These are phyloP conservation scores for Intubia oerlemansii DNA, from an alignment of 2,329 filamentous ascomycete genomes.

Conservation along the genomic window DNA sequence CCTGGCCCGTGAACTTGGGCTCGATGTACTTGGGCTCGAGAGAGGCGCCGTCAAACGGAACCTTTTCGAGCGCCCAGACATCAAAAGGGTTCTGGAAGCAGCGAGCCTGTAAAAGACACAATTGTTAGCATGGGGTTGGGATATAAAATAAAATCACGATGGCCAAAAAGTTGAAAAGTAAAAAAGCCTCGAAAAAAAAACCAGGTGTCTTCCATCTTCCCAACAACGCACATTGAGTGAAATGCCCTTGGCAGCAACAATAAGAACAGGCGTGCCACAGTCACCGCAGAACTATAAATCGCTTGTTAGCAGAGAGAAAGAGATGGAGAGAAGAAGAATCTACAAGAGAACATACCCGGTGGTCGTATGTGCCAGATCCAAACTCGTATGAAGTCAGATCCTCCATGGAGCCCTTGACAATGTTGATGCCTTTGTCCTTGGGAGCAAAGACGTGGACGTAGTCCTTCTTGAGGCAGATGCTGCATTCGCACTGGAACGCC, in stretches of 20 bases:
- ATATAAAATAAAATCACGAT: neutral
- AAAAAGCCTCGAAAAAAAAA: too few relatives aligned
- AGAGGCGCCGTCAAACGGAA: conserved; percentile 16
- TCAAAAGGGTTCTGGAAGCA: conserved; percentile 23
- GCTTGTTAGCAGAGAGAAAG: too few relatives aligned
- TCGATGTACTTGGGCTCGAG: conserved; percentile 14
- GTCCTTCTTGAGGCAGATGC: conserved; percentile 34
- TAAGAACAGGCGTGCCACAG: conserved; percentile 24
- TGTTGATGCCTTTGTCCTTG: conserved; percentile 15
- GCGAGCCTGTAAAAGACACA: conserved; percentile 20
- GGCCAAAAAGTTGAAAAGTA: too few relatives aligned
- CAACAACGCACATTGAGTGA: conserved; percentile 20
- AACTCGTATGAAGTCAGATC: conserved; percentile 23
- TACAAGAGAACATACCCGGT: conserved; percentile 17
- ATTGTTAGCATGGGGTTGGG: too few relatives aligned
- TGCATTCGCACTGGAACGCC: conserved; percentile 41
- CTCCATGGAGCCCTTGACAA: conserved; percentile 23
- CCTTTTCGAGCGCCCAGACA: conserved; percentile 17
- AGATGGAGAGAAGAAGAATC: neutral
- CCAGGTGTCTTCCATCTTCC: too few relatives aligned
- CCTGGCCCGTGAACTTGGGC: conserved; percentile 17
- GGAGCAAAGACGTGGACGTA: conserved; percentile 18
- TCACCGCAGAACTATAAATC: conserved; percentile 26
- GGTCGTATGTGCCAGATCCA: conserved; percentile 14
- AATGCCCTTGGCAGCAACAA: conserved; percentile 3